These are phyloP conservation scores for Leishmania braziliensis DNA, from an alignment of 208 protist species.

Conservation along the genomic window DNA sequence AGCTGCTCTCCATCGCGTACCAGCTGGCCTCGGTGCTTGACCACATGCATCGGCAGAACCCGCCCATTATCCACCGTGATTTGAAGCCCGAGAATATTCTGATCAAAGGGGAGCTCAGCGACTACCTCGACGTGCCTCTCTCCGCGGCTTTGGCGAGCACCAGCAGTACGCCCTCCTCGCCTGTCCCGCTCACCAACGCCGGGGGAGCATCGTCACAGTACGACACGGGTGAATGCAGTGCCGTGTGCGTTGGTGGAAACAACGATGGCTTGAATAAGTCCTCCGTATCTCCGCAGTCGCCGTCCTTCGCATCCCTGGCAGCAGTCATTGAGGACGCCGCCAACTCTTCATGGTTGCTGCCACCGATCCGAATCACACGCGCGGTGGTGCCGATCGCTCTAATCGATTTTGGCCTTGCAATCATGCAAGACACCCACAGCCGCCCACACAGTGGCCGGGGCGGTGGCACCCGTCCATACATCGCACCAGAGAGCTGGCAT, in stretches of 20 bases:
- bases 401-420: constrained; percentile 86
- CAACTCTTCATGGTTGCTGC: constrained; percentile 3
- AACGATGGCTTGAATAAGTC: not conserved
- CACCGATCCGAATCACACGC: constrained; percentile 36
- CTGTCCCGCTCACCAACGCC: not conserved
- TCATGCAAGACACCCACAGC: constrained; percentile 42
- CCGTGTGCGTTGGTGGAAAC: not conserved
- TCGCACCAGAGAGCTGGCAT: constrained; percentile 80
- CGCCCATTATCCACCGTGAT: constrained; percentile 98
- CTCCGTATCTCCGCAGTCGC: constrained; percentile 2
- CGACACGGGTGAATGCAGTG: not conserved
- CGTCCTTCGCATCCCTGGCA: constrained; percentile 1
- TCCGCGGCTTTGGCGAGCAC: not conserved
- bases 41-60: constrained; percentile 83
- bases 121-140: constrained; percentile 21
- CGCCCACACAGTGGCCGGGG: constrained; percentile 30
- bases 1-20: constrained; percentile 80
- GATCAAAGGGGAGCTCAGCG: constrained; percentile 45
- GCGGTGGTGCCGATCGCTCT: constrained; percentile 77
- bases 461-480: constrained; percentile 82
- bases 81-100: constrained; percentile 97
- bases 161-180: not conserved
- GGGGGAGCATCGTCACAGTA: not conserved
- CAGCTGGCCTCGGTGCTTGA: constrained; percentile 72
- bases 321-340: not conserved